Evolutionary conservation across 1,284 basidiomycete genomes (phyloP).

Genomic region (Inonotus obliquus): DNA sequence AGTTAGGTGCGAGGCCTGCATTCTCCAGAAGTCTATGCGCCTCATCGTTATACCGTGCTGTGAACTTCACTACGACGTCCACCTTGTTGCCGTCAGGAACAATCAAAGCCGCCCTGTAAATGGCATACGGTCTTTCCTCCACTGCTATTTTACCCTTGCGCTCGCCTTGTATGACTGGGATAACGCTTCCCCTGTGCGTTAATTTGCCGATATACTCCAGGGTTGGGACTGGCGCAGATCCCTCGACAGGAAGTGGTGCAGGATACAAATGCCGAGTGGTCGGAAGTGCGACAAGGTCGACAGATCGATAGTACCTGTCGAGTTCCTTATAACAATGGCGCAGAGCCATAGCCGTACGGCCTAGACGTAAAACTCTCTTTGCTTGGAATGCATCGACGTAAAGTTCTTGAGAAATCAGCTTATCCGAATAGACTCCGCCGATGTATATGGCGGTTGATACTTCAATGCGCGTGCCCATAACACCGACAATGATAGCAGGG

Average conservation of each 20-base stretch:
- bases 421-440: background rate
- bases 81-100: background rate
- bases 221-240: background rate
- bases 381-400: background rate
- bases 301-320: background rate
- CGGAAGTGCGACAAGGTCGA: background rate
- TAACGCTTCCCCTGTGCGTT: background rate
- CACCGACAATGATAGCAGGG: background rate
- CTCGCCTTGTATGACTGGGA: background rate
- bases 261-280: background rate
- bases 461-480: background rate
- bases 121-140: background rate
- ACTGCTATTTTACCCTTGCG: background rate
- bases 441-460: background rate
- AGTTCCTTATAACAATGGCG: background rate
- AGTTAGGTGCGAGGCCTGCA: background rate
- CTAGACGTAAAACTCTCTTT: background rate
- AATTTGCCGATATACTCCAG: background rate
- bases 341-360: background rate
- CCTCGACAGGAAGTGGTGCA: background rate
- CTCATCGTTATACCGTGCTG: background rate
- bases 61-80: background rate
- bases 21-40: background rate
- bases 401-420: background rate
- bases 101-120: background rate